Evolutionary conservation across 2,329 filamentous ascomycete species (phyloP).

Genomic region (Penicillium corylophilum): DNA sequence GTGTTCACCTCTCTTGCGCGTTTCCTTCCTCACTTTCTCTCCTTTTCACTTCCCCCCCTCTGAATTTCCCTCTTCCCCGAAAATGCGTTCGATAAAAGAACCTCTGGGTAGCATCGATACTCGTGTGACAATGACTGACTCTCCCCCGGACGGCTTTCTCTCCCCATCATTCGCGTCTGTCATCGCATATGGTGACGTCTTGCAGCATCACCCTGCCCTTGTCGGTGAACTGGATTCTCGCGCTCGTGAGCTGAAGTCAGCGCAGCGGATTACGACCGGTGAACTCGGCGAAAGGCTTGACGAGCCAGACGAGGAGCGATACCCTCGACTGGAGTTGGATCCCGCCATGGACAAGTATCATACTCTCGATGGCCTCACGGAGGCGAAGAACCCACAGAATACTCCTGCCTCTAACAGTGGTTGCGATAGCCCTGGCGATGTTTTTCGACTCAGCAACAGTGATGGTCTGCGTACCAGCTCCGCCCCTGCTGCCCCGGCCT

Average conservation of each 20-base stretch:
- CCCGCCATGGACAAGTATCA: slow-evolving; percentile 19
- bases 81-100: slow-evolving; percentile 18
- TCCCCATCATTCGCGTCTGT: slow-evolving; percentile 15
- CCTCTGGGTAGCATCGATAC: slow-evolving; percentile 20
- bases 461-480: slow-evolving; percentile 7
- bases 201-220: neutral
- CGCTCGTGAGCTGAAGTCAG: neutral
- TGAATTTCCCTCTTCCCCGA: neutral
- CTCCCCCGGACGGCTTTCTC: slow-evolving; percentile 2
- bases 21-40: neutral
- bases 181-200: slow-evolving; percentile 5
- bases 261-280: neutral
- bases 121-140: slow-evolving; percentile 17
- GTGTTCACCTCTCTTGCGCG: neutral
- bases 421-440: slow-evolving; percentile 2
- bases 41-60: neutral
- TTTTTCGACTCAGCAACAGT: neutral
- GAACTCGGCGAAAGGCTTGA: slow-evolving; percentile 1
- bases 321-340: slow-evolving; percentile 21
- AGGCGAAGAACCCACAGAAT: slow-evolving; percentile 18
- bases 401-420: slow-evolving; percentile 18
- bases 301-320: slow-evolving; percentile 1
- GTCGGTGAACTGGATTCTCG: neutral
- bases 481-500: slow-evolving; percentile 3
- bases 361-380: slow-evolving; percentile 15